Evolutionary conservation across 495 filamentous ascomycete genomes (phyloP).

Genomic region (Tuber aestivum): DNA sequence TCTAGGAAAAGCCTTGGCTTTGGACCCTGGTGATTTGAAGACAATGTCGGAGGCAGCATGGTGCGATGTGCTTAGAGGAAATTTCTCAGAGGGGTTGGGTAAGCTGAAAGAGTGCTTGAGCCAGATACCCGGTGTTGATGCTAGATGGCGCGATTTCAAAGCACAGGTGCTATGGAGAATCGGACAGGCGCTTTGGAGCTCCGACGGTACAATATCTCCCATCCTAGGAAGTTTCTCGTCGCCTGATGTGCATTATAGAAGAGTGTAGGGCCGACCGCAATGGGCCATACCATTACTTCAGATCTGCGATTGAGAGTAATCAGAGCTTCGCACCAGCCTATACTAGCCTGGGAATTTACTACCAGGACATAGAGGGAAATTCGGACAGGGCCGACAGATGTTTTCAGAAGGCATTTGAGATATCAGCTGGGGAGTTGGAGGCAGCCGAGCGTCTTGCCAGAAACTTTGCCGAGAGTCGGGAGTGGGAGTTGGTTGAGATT

Average conservation of each 20-base stretch:
- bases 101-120: conserved; percentile 67
- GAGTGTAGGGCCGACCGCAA: conserved; percentile 60
- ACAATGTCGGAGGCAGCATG: conserved; percentile 80
- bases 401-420: conserved; percentile 94
- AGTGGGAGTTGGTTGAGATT: conserved; percentile 94
- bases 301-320: conserved; percentile 77
- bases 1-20: conserved; percentile 62
- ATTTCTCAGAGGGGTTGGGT: conserved; percentile 56
- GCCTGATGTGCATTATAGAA: conserved; percentile 16
- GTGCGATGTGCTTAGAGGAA: conserved; percentile 78
- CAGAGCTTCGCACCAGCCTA: conserved; percentile 89
- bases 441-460: conserved; percentile 82
- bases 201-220: conserved; percentile 31
- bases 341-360: conserved; percentile 90
- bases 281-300: conserved; percentile 74
- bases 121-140: conserved; percentile 50
- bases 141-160: conserved; percentile 62
- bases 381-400: conserved; percentile 76
- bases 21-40: conserved; percentile 64
- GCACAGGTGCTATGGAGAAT: conserved; percentile 82
- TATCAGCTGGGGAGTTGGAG: conserved; percentile 78
- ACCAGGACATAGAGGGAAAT: conserved; percentile 83
- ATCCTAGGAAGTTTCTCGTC: not conserved
- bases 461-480: conserved; percentile 76
- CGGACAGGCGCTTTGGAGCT: conserved; percentile 81